Evolutionary conservation across 2,329 filamentous ascomycete species (phyloP), one percentile per base, ranked within the genome.

Genomic region (Blastomyces emzantsi): DNA sequence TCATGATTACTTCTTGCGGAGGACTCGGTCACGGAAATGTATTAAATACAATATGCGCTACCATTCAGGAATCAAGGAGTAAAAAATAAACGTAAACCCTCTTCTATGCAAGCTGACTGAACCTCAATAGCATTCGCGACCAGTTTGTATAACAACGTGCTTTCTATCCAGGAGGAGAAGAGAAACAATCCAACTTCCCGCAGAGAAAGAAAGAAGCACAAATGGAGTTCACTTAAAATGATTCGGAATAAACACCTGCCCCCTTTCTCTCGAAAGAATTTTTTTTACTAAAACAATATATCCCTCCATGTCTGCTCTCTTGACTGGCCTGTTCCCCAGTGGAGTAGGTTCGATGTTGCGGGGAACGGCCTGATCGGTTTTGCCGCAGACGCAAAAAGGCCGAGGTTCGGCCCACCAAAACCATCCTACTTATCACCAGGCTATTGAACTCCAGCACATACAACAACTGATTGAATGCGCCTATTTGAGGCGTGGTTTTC

Each of bases 391-490:
- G 3, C 19, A n/a, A 22, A 43, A 41, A 8, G 57, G 57, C 57
- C 57, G 57, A 54, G 47, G 45, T 62, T 62, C 54, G n/a, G 60
- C 55, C 4, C 30, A 41, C 15, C 19, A 17, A 39, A 8, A 39
- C 30, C 8, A 43, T 2, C 30, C n/a, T 22, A 3, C 33, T n/a
- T 3, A 11, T 39, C 36, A 39, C 36, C 9, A 39, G 36, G 36
- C 7, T 13, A 9, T 39, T 11, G 7, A 36, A 13, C 36, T 45
- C 15, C 15, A 45, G 0, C 15, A 19, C 8, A 45, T 6, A 41
- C 36, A 43, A 43, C 11, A 25, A 19, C 36, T 3, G 5, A 22
- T n/a, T 13, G 55, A 39, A 41, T 58, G n/a, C n/a, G 15, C 11
- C 7, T 8, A 22, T 57, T 33, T 19, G 15, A 19, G 36, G 11